Conservation (phyloP, 768 basidiomycete genomes). For the Boletus vinaceobasis region DNA sequence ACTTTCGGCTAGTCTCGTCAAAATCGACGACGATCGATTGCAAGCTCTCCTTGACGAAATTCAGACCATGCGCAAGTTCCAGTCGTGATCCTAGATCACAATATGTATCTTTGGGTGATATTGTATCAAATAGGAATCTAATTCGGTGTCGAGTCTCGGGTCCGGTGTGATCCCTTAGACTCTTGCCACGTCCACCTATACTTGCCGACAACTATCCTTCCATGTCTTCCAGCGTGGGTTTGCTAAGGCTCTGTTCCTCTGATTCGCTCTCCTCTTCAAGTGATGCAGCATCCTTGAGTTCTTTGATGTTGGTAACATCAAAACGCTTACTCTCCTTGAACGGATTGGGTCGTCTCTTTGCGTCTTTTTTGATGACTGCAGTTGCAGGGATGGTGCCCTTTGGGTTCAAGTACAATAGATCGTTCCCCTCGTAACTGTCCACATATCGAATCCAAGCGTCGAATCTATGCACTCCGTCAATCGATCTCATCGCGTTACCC, state of each 20-base stretch:
- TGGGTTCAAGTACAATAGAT: slow-evolving; percentile 74
- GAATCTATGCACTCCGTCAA: slow-evolving; percentile 46
- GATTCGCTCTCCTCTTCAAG: slow-evolving; percentile 42
- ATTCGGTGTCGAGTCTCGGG: background rate
- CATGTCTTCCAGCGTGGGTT: slow-evolving; percentile 46
- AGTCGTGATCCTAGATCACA: slow-evolving; percentile 45
- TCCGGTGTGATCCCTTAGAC: background rate
- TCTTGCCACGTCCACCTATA: background rate
- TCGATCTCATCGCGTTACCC: background rate
- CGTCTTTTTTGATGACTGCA: slow-evolving; percentile 63
- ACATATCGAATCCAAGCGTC: slow-evolving; percentile 80
- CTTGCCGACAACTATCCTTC: slow-evolving; percentile 36
- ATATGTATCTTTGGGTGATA: background rate
- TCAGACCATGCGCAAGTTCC: slow-evolving; percentile 87
- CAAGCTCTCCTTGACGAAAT: slow-evolving; percentile 84
- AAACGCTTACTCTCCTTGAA: slow-evolving; percentile 71
- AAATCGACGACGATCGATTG: slow-evolving; percentile 83
- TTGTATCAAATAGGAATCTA: slow-evolving; percentile 8
- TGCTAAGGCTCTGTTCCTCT: slow-evolving; percentile 41
- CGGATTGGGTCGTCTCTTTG: slow-evolving; percentile 48
- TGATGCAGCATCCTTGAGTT: slow-evolving; percentile 24
- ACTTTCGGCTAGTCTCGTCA: slow-evolving; percentile 57
- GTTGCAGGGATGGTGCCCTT: slow-evolving; percentile 71
- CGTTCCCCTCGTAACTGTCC: slow-evolving; percentile 72
- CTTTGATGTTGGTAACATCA: slow-evolving; percentile 49